Evolutionary conservation across 2,329 filamentous ascomycete genomes (phyloP), one percentile per base, ranked within the genome.

Genomic region (Claviceps sorghi): DNA sequence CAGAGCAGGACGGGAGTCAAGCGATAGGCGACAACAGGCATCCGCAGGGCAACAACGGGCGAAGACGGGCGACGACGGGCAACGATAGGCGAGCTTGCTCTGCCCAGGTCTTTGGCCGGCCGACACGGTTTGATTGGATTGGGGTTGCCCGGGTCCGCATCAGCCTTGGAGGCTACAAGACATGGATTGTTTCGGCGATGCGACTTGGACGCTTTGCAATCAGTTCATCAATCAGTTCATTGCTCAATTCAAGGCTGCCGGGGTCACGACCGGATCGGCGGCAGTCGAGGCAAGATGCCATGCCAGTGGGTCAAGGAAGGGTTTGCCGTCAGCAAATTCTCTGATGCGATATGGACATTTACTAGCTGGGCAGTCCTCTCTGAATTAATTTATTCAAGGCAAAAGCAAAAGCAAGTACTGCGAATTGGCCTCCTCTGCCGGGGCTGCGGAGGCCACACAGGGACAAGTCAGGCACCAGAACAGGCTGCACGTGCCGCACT

Each of bases 1-100:
- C n/a, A 29, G 46, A 32, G 21, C 41, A 50, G 52, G 19, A 48
- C 41, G 47, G 52, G 19, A 48, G 48, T n/a, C 36, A 15, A 47
- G 22, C 22, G 42, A 30, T 8, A 21, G 40, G 52, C 46, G 43
- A 38, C 48, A 42, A 53, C 48, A 40, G 48, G 48, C 48, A 13
- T 3, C 36, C 3, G 17, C 26, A 21, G 40, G 26, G 43, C 43
- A 22, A 34, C 44, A 29, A 46, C 19, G 7, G 40, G 40, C 40
- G 19, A 13, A 19, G 15, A 19, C 26, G 21, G 41, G 52, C 46
- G 38, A 32, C 48, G 48, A 51, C 44, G 43, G 44, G 49, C 49
- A 47, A 34, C 44, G n/a, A 47, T 34, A 26, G 44, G 44, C 44
- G 22, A 47, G 17, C 10, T 22, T 38, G 49, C 29, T 29, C 22